A percentile compares a stretch with the other conserved stretches of the same genome.
These are phyloP conservation scores for Fusarium poae DNA, from an alignment of 2,329 filamentous ascomycete species.

Conservation along the genomic window DNA sequence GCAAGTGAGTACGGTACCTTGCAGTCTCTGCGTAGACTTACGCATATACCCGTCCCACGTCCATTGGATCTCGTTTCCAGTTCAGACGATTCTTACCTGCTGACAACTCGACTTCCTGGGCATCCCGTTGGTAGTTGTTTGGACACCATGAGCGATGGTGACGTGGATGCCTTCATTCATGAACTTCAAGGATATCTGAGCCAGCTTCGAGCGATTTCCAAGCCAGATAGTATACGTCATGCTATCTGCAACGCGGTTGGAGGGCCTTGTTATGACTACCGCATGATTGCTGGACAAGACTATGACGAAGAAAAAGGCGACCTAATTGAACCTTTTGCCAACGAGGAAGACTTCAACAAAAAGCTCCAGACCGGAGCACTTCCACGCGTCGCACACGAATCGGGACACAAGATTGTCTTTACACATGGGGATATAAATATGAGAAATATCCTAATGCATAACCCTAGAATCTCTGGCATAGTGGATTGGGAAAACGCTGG, in stretches of 20 bases:
- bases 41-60: background rate
- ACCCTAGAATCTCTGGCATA: background rate
- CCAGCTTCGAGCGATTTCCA: background rate
- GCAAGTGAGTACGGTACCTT: background rate
- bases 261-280: background rate
- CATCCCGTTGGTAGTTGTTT: background rate
- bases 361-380: background rate
- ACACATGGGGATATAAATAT: background rate
- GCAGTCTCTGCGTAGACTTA: background rate
- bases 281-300: background rate
- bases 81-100: background rate
- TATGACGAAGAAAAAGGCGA: background rate
- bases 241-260: background rate
- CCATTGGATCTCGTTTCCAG: background rate
- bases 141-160: background rate
- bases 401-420: background rate
- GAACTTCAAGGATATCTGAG: rapidly evolving
- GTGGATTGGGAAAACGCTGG: background rate
- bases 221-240: rapidly evolving
- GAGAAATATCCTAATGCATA: background rate
- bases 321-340: background rate
- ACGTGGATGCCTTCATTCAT: background rate
- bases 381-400: background rate
- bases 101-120: background rate
- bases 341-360: background rate